These are phyloP conservation scores for Rhodotorula sp. DNA, from an alignment of 1,284 basidiomycete species.

Conservation along the genomic window DNA sequence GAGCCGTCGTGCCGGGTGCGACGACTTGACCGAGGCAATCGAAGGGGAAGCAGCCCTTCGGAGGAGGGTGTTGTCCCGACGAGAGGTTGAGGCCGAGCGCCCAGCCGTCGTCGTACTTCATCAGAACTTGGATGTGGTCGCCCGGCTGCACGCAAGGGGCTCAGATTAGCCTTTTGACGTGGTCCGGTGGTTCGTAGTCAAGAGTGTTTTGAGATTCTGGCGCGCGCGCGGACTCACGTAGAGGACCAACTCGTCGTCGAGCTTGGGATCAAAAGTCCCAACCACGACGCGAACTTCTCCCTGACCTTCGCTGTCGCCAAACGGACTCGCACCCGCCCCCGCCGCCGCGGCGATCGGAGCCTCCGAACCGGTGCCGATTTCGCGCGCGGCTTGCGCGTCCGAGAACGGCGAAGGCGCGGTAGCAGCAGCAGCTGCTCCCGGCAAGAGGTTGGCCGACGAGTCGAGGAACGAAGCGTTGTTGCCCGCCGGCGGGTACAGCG, in stretches of 20 bases:
- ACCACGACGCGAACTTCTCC: constrained; percentile 43
- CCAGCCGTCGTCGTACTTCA: constrained; percentile 47
- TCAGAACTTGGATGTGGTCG: constrained; percentile 43
- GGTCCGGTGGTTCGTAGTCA: no score
- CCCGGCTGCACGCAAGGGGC: constrained; percentile 29
- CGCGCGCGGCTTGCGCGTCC: constrained; percentile 9
- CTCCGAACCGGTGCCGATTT: not conserved
- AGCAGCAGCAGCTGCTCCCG: not conserved
- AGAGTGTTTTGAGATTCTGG: not conserved
- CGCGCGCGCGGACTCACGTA: constrained; percentile 19
- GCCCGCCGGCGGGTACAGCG: constrained; percentile 17
- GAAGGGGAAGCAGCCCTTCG: constrained; percentile 45
- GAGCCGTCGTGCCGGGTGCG: not conserved
- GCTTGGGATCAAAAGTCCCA: constrained; percentile 43
- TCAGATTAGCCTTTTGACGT: no score
- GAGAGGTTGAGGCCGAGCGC: constrained; percentile 42
- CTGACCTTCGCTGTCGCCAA: constrained; percentile 42
- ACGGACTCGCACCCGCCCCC: constrained; percentile 27
- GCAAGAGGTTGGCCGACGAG: constrained; percentile 27
- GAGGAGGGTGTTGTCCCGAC: constrained; percentile 10
- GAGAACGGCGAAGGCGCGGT: not conserved
- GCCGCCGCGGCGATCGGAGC: constrained; percentile 1
- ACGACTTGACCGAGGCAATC: constrained; percentile 43
- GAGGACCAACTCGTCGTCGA: constrained; percentile 45
- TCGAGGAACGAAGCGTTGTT: not conserved